A percentile compares a stretch with the other conserved stretches of the same genome.
Evolutionary conservation across 148 eudicot genomes (phyloP).

Genomic region (Cornus suecica): DNA sequence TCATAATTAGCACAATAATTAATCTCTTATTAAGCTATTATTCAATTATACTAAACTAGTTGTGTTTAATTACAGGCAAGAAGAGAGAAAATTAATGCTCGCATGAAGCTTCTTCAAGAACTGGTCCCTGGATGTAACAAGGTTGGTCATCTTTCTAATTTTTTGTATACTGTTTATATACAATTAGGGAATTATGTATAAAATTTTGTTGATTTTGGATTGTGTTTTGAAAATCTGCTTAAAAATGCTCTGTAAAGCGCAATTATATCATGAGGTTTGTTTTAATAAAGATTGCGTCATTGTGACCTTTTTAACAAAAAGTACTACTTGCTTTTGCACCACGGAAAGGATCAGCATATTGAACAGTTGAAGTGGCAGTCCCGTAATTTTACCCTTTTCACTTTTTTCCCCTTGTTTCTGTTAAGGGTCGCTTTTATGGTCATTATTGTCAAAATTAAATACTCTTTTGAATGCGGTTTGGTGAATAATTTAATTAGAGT

Average conservation of each 20-base stretch:
- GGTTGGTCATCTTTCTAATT: constrained; percentile 31
- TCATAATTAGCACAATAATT: constrained; percentile 17
- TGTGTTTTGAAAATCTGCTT: neutral
- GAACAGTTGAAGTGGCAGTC: constrained; percentile 20
- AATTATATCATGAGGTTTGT: neutral
- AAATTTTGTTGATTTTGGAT: neutral
- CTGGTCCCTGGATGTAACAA: constrained; percentile 87
- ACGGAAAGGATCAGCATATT: constrained; percentile 21
- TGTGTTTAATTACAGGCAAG: constrained; percentile 44
- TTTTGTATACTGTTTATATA: too few relatives aligned
- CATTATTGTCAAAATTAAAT: constrained; percentile 28
- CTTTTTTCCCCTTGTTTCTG: constrained; percentile 22
- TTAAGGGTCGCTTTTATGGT: constrained; percentile 28
- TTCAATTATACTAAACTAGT: neutral
- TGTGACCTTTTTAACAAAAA: constrained; percentile 34
- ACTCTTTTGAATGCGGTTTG: neutral
- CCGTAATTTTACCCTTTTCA: constrained; percentile 13
- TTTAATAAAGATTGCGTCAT: constrained; percentile 29
- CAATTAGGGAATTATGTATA: too few relatives aligned
- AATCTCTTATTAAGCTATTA: constrained; percentile 6
- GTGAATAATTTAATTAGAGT: neutral
- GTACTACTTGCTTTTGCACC: constrained; percentile 37
- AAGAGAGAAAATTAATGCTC: constrained; percentile 84
- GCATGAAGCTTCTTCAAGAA: constrained; percentile 85
- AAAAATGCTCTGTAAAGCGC: neutral